Percentiles rank a stretch among this genome's conserved stretches.
phyloP scores from a whole-genome alignment of 2,329 filamentous ascomycete genomes.

The Colletotrichum horii region DNA sequence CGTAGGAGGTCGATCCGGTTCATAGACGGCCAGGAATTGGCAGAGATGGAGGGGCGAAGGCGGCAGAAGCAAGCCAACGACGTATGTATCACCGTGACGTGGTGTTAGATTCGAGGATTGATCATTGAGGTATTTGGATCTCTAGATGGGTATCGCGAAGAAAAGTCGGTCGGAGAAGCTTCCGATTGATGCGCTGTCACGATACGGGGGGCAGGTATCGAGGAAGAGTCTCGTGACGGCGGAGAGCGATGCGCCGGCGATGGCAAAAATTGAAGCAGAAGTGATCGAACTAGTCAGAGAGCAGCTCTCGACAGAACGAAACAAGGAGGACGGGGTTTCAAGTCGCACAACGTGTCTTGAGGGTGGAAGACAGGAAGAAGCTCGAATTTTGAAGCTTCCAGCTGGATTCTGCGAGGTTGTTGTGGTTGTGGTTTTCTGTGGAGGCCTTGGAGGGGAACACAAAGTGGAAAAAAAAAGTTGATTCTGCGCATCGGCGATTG shows the following conservation, averaged over 20 bases:
- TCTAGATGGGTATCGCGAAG: not conserved
- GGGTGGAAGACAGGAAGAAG: not conserved
- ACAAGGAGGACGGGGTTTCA: not conserved
- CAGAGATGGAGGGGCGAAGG: not conserved
- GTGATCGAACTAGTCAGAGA: not conserved
- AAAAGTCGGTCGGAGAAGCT: not conserved
- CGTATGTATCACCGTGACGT: not conserved
- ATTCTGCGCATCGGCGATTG: conserved; percentile 8
- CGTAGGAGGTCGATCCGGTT: conserved; percentile 88
- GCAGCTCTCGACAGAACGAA: not conserved
- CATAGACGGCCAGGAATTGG: conserved; percentile 66
- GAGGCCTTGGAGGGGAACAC: not conserved
- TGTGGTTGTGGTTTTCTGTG: not conserved
- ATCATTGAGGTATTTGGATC: not conserved
- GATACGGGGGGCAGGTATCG: not conserved
- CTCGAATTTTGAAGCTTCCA: conserved; percentile 12
- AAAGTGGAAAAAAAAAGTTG: conserved; percentile 13
- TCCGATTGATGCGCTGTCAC: not conserved
- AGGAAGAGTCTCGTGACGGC: not conserved
- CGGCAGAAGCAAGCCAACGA: conserved; percentile 1
- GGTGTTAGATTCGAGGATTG: not conserved
- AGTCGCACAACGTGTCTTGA: not conserved
- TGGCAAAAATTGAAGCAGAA: not conserved
- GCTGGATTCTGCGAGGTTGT: conserved; percentile 11
- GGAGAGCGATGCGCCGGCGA: not conserved